Base-by-base conservation (phyloP, 2,329 filamentous ascomycete genomes). In the Ophiocordyceps unilateralis region DNA sequence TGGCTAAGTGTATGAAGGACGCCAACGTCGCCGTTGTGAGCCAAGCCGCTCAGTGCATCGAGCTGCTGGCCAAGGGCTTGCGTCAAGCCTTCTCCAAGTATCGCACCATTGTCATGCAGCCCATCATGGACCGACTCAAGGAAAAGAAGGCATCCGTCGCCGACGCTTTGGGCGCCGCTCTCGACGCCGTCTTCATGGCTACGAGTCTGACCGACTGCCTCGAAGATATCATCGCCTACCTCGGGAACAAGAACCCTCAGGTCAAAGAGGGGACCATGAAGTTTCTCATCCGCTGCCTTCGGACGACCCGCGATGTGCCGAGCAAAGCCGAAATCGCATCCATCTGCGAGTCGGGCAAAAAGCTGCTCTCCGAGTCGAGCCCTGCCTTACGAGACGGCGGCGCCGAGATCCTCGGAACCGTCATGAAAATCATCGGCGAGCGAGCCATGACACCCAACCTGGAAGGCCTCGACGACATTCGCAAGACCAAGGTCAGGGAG, bases 371-470 rank as follows among this genome's bases (percentile, higher is more conserved):
- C 0, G 91, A 98, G 58, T 89, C 85, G 0, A 88, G 80, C 51
- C 88, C 93, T 52, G 80, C 74, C 3, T 76, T 93, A 46, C 78
- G 91, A 62, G 81, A 89, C 41, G 87, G 86, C 24, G 91, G 88
- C 58, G 88, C 88, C 14, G 91, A 98, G 60, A 79, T 91, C 28
- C 68, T 98, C 3, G 91, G 93, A 49, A 94, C 88, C 0, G 62
- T 98, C 41, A 96, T 95, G 91, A 98, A 96, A 66, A 96, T 98
- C 44, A 84, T 96, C 66, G 89, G 91, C 37, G 93, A 98, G 61
- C 78, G 91, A 45, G 84, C 84, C 42, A 98, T 98, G 91, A 86
- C 83, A 38, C 82, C 85, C 9, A 83, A 93, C 58, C 66, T 98
- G 15, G 89, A 95, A 49, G 86, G 86, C 3, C 69, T 98, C 3